phyloP scores from a whole-genome alignment of 2,329 filamentous ascomycete genomes.

The Scytalidium sp. region DNA sequence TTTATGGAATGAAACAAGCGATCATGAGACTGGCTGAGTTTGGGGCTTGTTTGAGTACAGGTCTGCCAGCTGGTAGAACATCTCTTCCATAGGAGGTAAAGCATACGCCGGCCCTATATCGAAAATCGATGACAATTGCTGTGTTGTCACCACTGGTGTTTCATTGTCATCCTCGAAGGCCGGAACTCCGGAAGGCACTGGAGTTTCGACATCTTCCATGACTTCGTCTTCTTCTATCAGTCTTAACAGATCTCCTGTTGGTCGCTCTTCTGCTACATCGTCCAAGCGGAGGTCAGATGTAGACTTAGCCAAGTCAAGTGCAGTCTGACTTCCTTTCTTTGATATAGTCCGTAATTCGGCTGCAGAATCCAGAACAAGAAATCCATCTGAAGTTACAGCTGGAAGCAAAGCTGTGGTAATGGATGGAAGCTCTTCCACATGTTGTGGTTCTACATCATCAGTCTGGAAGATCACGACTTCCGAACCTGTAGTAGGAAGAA shows the following conservation, averaged over 20 bases:
- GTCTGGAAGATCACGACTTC: slow-evolving; percentile 65
- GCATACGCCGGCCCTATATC: slow-evolving; percentile 67
- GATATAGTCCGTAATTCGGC: slow-evolving; percentile 67
- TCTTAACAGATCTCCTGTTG: slow-evolving; percentile 13
- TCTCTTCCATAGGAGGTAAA: slow-evolving; percentile 68
- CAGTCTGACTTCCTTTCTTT: slow-evolving; percentile 55
- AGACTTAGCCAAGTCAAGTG: slow-evolving; percentile 51
- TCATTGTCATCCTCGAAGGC: slow-evolving; percentile 51
- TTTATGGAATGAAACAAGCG: not conserved
- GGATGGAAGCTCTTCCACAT: slow-evolving; percentile 52
- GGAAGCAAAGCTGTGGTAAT: slow-evolving; percentile 67
- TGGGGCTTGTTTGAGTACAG: slow-evolving; percentile 57
- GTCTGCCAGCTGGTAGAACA: slow-evolving; percentile 70
- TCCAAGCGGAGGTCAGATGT: slow-evolving; percentile 42
- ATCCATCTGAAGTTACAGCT: slow-evolving; percentile 63
- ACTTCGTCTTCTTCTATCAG: slow-evolving; percentile 26
- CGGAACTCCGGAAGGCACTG: slow-evolving; percentile 38
- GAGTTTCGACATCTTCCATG: slow-evolving; percentile 33
- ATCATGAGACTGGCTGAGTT: not conserved
- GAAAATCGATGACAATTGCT: slow-evolving; percentile 68
- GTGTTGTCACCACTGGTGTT: slow-evolving; percentile 61
- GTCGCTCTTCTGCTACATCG: slow-evolving; percentile 21
- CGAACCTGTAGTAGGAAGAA: slow-evolving; percentile 41
- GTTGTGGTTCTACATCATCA: slow-evolving; percentile 54
- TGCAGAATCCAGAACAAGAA: slow-evolving; percentile 70